A percentile compares a stretch with the other conserved stretches of the same genome.
Evolutionary conservation across 2,329 filamentous ascomycete genomes (phyloP).

Genomic region (Aspergillus ibericus): DNA sequence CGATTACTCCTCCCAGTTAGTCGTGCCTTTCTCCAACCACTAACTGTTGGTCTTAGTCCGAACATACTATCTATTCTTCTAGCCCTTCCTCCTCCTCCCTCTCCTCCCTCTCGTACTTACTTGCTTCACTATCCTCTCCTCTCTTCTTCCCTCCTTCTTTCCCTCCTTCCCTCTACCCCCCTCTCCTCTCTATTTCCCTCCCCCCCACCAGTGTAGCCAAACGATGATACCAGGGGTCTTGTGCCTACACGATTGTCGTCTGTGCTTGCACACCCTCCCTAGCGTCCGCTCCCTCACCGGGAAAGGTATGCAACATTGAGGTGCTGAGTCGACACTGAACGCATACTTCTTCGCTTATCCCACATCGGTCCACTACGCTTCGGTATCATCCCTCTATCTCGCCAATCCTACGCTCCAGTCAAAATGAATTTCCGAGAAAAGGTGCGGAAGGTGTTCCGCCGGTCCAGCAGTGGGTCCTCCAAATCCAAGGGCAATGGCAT

Average conservation of each 20-base stretch:
- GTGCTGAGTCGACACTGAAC: slow-evolving; percentile 17
- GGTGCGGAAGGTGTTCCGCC: slow-evolving; percentile 38
- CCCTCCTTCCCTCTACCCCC: not conserved
- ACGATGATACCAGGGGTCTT: slow-evolving; percentile 30
- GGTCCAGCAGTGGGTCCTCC: slow-evolving; percentile 19
- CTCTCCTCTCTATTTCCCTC: slow-evolving; percentile 2
- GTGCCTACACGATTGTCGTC: slow-evolving; percentile 20
- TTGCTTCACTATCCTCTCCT: slow-evolving; percentile 6
- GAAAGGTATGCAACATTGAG: slow-evolving; percentile 32
- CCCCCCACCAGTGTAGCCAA: slow-evolving; percentile 13
- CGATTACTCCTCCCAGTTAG: slow-evolving; percentile 8
- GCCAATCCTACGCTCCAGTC: slow-evolving; percentile 6
- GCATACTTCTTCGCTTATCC: slow-evolving; percentile 1
- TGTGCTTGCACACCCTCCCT: slow-evolving; percentile 35
- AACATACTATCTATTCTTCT: not conserved
- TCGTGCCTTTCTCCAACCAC: not conserved
- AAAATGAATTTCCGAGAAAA: slow-evolving; percentile 42
- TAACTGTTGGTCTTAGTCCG: slow-evolving; percentile 2
- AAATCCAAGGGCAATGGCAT: slow-evolving; percentile 34
- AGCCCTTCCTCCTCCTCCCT: slow-evolving; percentile 3
- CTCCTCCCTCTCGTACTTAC: not conserved
- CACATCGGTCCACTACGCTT: not conserved
- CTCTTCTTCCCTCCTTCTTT: not conserved
- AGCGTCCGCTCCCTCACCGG: slow-evolving; percentile 32
- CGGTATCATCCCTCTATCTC: slow-evolving; percentile 1